Evolutionary conservation across 2,329 filamentous ascomycete genomes (phyloP).

Genomic region (Aureobasidium melanogenum): DNA sequence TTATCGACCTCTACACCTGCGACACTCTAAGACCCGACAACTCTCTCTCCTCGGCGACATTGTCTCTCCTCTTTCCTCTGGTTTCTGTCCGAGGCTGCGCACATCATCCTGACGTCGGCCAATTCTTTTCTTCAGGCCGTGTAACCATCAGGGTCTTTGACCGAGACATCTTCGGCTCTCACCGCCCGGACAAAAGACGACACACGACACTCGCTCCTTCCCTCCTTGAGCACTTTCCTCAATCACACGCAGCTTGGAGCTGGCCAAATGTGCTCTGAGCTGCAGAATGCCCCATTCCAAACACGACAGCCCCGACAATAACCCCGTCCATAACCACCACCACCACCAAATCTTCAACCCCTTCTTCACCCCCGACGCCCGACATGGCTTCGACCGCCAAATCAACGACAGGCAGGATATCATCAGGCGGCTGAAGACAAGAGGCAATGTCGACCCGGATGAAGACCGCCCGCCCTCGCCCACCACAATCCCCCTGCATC

Average conservation of each 20-base stretch:
- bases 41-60: not conserved
- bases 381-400: conserved; percentile 20
- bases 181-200: not conserved
- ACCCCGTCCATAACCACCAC: not conserved
- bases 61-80: not conserved
- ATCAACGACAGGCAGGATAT: conserved; percentile 60
- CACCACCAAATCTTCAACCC: conserved; percentile 23
- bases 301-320: conserved; percentile 4
- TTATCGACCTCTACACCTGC: not conserved
- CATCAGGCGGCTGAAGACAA: conserved; percentile 72
- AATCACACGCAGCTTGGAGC: not conserved
- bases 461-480: not conserved
- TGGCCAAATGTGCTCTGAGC: conserved; percentile 4
- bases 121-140: too few relatives aligned
- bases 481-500: not conserved
- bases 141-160: conserved; percentile 2
- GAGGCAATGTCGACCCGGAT: not conserved
- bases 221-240: too few relatives aligned
- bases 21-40: not conserved
- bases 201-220: not conserved
- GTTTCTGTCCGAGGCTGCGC: not conserved
- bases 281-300: conserved; percentile 12
- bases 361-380: conserved; percentile 26
- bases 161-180: not conserved
- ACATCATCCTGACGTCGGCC: not conserved